Base-by-base conservation (phyloP, 2,329 filamentous ascomycete species). In the Amphichorda felina region DNA sequence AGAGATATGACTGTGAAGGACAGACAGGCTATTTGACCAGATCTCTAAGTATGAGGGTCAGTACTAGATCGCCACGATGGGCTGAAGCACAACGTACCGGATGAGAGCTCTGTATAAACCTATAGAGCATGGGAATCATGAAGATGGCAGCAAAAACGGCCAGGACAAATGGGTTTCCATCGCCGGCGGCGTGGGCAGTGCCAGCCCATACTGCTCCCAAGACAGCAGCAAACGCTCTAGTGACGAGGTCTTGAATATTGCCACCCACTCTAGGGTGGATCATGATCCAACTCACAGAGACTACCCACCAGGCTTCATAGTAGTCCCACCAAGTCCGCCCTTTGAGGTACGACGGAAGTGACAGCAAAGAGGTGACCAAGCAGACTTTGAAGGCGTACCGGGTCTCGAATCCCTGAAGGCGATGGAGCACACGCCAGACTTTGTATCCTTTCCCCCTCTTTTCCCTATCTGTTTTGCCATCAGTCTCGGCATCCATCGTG, bases 61-160 rank as follows among this genome's bases (percentile, higher is more conserved):
- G 21, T 6, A 24, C 6, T 10, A 7, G 21, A 17, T 13, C n/a
- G n/a, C n/a, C n/a, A n/a, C n/a, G n/a, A n/a, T n/a, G n/a, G n/a
- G n/a, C 19, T 2, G 15, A 13, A n/a, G 18, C 11, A n/a, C n/a
- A 7, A 19, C 57, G 46, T 57, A 66, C 63, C 24, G 69, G 66
- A 48, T 75, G 70, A 8, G 59, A 52, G 44, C 68, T 72, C 38
- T 69, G 67, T 0, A 68, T 69, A 40, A 63, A 72, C 19, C 70
- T 60, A 40, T 72, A 72, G 9, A 74, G 53, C 70, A 74, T 74
- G 1, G 72, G 72, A n/a, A 70, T 44, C 67, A 75, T 72, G 44
- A 66, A 76, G 5, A 75, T 55, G 3, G 60, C 56, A 11, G 70
- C 64, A 49, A 76, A 75, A 0, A 60, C 62, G 4, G 64, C 69